Conservation (phyloP, 768 basidiomycete species). For the Mycena galopus region DNA sequence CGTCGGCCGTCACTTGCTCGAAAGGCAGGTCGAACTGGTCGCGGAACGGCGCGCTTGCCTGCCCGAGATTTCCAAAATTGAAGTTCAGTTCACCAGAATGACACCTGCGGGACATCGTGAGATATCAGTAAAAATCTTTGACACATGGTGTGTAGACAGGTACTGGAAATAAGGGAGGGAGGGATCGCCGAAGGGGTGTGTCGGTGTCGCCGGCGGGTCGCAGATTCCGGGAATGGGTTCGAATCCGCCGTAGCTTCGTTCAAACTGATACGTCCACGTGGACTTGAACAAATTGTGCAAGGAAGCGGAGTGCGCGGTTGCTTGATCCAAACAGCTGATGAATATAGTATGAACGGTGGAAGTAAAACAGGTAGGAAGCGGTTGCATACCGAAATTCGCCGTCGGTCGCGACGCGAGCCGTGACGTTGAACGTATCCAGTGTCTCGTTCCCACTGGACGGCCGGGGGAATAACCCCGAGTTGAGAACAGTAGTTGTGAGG, state of each 20-base stretch:
- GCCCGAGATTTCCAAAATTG: conserved; percentile 52
- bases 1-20: conserved; percentile 57
- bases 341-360: neutral
- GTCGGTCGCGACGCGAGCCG: conserved; percentile 58
- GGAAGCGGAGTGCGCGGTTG: conserved; percentile 59
- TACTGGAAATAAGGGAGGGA: conserved; percentile 62
- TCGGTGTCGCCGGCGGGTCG: conserved; percentile 55
- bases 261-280: conserved; percentile 62
- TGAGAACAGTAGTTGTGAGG: conserved; percentile 38
- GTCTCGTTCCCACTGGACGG: conserved; percentile 52
- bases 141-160: too few relatives aligned
- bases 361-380: neutral
- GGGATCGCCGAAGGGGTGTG: conserved; percentile 61
- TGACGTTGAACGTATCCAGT: conserved; percentile 61
- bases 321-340: conserved; percentile 59
- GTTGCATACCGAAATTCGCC: conserved; percentile 52
- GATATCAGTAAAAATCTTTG: too few relatives aligned
- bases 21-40: conserved; percentile 61
- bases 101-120: too few relatives aligned
- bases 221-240: conserved; percentile 60
- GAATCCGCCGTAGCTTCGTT: conserved; percentile 60
- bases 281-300: conserved; percentile 57
- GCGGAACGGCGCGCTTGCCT: conserved; percentile 55
- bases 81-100: conserved; percentile 50
- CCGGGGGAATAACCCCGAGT: conserved; percentile 55